Evolutionary conservation across 2,329 filamentous ascomycete genomes (phyloP), one percentile per base, ranked within the genome.

Genomic region (Stachybotrys chlorohalonatus): DNA sequence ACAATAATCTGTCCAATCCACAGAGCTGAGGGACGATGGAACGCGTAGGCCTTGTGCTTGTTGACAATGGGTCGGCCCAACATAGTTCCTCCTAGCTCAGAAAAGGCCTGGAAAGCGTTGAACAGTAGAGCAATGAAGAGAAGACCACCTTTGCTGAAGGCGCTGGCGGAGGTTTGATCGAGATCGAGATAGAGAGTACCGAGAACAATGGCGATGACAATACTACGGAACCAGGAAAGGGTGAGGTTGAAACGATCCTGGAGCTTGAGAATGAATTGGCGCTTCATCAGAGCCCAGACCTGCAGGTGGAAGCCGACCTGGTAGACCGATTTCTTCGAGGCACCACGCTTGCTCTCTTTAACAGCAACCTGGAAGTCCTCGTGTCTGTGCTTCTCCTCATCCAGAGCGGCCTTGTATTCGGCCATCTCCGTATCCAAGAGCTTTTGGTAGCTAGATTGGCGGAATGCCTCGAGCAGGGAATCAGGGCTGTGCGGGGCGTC

Each of bases 91-190:
- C 80, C 86, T 0, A 95, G 72, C 68, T 95, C 90, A 0, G 86
- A 82, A 65, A 94, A 92, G 30, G 90, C 88, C 64, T 90, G 85
- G 70, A 95, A 93, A n/a, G 87, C 87, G 67, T 93, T 93, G 78
- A 93, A 93, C 5, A 95, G 73, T 1, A 95, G 79, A 24, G 87
- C 76, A 53, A 91, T 83, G 72, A 95, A 95, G 52, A 95, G 75
- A 1, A 93, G 80, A 74, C 89, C 90, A 58, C 89, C 89, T 66
- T 90, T 84, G 60, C 85, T 88, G 70, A 94, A 95, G 3, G 89
- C 87, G 46, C 85, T 89, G 36, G 82, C 82, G 1, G 82, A 84
- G 0, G 78, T 84, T 52, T 82, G 69, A 1, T 83, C 83, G 39
- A 90, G 79, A 42, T 90, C 75, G 56, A 90, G 78, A 75, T 87